Evolutionary conservation across 768 basidiomycete species (phyloP).

Genomic region (Lactifluus hygrophoroides): DNA sequence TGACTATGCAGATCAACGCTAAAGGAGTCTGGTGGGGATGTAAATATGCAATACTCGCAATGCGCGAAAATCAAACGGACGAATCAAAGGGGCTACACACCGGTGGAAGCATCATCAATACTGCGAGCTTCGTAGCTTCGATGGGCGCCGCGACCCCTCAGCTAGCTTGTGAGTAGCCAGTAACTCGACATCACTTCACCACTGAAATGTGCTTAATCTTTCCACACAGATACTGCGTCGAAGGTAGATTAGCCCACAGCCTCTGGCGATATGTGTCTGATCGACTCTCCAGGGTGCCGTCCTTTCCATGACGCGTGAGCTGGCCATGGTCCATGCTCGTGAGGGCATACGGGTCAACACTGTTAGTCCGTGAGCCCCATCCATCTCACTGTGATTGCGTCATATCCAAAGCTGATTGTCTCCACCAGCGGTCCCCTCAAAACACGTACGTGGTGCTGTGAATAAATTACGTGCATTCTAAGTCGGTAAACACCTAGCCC

Average conservation of each 20-base stretch:
- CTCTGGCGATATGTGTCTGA: background rate
- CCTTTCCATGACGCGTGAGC: slow-evolving; percentile 96
- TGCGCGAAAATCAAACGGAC: slow-evolving; percentile 88
- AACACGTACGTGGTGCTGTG: slow-evolving; percentile 56
- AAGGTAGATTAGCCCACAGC: slow-evolving; percentile 43
- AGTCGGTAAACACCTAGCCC: slow-evolving; percentile 41
- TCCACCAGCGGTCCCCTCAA: slow-evolving; percentile 76
- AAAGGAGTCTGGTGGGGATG: slow-evolving; percentile 99
- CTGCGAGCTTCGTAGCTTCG: slow-evolving; percentile 92
- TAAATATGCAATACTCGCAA: slow-evolving; percentile 94
- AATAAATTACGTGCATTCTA: background rate
- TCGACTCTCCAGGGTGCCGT: slow-evolving; percentile 65
- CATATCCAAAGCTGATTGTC: slow-evolving; percentile 3
- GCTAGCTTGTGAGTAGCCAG: slow-evolving; percentile 72
- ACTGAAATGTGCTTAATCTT: background rate
- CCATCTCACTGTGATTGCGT: background rate
- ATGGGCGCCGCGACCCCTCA: slow-evolving; percentile 97
- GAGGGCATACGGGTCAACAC: slow-evolving; percentile 97
- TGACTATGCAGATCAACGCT: slow-evolving; percentile 89
- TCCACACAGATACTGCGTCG: slow-evolving; percentile 74
- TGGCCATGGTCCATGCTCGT: slow-evolving; percentile 95
- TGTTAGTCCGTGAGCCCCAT: slow-evolving; percentile 75
- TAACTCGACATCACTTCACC: background rate
- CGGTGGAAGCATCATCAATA: slow-evolving; percentile 95
- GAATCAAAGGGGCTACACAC: slow-evolving; percentile 66